These are phyloP conservation scores for Colletotrichum sp. DNA, from an alignment of 2,329 filamentous ascomycete species.

Conservation along the genomic window DNA sequence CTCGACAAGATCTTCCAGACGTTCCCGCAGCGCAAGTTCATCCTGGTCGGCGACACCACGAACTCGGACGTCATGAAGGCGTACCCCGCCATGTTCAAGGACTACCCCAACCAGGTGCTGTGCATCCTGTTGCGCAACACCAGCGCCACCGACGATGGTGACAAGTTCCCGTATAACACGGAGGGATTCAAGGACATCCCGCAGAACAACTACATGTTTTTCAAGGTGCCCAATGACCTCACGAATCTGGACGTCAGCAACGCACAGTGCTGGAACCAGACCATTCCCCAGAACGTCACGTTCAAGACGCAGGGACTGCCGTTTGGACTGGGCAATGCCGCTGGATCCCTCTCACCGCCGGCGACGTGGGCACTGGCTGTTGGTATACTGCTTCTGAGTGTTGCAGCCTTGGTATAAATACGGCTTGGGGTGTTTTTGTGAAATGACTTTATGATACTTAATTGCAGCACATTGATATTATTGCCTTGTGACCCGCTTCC, in stretches of 20 bases:
- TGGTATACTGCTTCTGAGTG: slow-evolving; percentile 21
- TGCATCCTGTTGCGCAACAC: slow-evolving; percentile 83
- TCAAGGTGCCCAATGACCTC: slow-evolving; percentile 74
- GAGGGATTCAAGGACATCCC: slow-evolving; percentile 71
- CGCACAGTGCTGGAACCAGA: slow-evolving; percentile 71
- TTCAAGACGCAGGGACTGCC: slow-evolving; percentile 69
- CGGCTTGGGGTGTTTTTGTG: not conserved
- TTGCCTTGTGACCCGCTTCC: not conserved
- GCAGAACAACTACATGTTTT: slow-evolving; percentile 79
- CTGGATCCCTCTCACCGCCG: slow-evolving; percentile 25
- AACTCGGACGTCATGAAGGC: slow-evolving; percentile 79
- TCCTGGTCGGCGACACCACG: slow-evolving; percentile 77
- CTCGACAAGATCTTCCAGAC: slow-evolving; percentile 77
- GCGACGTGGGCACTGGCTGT: slow-evolving; percentile 23
- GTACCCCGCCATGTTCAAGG: slow-evolving; percentile 64
- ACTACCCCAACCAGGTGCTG: slow-evolving; percentile 74
- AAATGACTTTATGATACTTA: not conserved
- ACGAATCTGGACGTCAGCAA: slow-evolving; percentile 68
- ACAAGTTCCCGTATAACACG: slow-evolving; percentile 79
- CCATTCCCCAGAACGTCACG: slow-evolving; percentile 73
- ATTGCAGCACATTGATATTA: not conserved
- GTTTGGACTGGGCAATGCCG: slow-evolving; percentile 46
- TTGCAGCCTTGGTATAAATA: slow-evolving; percentile 27
- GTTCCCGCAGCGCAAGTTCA: slow-evolving; percentile 76
- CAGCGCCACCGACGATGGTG: slow-evolving; percentile 67